phyloP scores from a whole-genome alignment of 2,329 filamentous ascomycete species.

The Fusarium pseudocircinatum region DNA sequence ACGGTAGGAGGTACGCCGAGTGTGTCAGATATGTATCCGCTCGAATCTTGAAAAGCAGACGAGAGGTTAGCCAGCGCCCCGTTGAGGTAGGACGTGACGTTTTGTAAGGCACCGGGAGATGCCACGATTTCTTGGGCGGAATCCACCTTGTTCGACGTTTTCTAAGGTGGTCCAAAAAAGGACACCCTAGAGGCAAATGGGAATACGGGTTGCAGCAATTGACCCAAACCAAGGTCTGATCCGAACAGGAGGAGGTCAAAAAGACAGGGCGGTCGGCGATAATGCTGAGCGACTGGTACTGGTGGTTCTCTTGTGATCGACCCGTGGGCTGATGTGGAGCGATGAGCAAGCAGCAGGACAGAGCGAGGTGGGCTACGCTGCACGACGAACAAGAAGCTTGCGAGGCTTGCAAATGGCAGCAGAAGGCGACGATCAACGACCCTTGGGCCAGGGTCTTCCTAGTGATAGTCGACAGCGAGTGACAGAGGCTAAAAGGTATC shows the following conservation, averaged over 20 bases:
- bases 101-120: constrained; percentile 71
- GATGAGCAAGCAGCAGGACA: constrained; percentile 27
- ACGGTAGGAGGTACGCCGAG: constrained; percentile 59
- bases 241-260: constrained; percentile 29
- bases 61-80: constrained; percentile 61
- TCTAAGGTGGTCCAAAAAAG: constrained; percentile 49
- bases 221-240: constrained; percentile 33
- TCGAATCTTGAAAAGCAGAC: constrained; percentile 58
- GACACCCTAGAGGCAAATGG: constrained; percentile 47
- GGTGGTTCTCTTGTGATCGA: constrained; percentile 40
- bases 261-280: constrained; percentile 36
- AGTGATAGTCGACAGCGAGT: constrained; percentile 4
- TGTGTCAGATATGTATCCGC: constrained; percentile 62
- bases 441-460: constrained; percentile 38
- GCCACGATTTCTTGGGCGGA: constrained; percentile 66
- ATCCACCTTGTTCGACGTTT: constrained; percentile 67
- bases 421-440: constrained; percentile 41
- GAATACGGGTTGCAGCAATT: constrained; percentile 34
- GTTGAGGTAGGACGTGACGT: constrained; percentile 67
- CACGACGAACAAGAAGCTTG: constrained; percentile 25
- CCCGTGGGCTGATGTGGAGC: constrained; percentile 45
- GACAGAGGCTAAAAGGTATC: constrained; percentile 3
- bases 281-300: constrained; percentile 33
- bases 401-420: constrained; percentile 33
- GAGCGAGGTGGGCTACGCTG: constrained; percentile 29